Conservation (phyloP, 495 filamentous ascomycete genomes). For the Neurospora hispaniola region DNA sequence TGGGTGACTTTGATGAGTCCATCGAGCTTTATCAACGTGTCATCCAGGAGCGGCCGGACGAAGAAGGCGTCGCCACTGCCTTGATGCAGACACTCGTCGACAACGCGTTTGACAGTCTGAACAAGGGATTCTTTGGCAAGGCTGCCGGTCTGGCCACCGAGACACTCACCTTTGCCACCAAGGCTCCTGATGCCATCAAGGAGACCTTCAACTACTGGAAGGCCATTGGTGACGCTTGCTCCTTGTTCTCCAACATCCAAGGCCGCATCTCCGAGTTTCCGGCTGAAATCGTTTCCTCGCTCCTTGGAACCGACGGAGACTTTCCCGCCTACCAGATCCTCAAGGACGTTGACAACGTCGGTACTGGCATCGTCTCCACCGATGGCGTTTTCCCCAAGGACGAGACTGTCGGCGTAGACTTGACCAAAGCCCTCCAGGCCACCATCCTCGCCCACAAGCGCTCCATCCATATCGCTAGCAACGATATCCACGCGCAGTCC, state of each 20-base stretch:
- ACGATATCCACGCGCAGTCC: conserved; percentile 82
- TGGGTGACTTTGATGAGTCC: conserved; percentile 79
- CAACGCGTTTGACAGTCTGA: conserved; percentile 62
- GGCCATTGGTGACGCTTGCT: conserved; percentile 78
- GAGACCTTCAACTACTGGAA: conserved; percentile 94
- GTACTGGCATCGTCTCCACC: conserved; percentile 35
- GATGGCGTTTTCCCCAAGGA: conserved; percentile 32
- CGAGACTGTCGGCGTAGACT: conserved; percentile 37
- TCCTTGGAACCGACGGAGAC: conserved; percentile 46
- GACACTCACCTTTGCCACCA: conserved; percentile 24
- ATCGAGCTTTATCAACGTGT: conserved; percentile 65
- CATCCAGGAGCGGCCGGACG: conserved; percentile 49
- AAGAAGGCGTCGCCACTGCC: conserved; percentile 80
- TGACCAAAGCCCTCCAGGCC: conserved; percentile 46
- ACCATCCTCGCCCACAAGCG: conserved; percentile 80
- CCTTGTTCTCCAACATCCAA: conserved; percentile 70
- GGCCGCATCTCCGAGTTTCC: conserved; percentile 50
- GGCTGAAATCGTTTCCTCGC: conserved; percentile 33
- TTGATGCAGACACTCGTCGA: conserved; percentile 80
- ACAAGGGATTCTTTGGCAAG: conserved; percentile 75
- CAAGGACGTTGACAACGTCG: conserved; percentile 60
- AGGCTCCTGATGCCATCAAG: conserved; percentile 27
- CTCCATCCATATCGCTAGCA: conserved; percentile 59
- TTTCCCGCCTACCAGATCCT: conserved; percentile 49
- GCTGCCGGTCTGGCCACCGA: conserved; percentile 52